Base-by-base conservation (phyloP, 2,329 filamentous ascomycete genomes). In the Gremmenia infestans region DNA sequence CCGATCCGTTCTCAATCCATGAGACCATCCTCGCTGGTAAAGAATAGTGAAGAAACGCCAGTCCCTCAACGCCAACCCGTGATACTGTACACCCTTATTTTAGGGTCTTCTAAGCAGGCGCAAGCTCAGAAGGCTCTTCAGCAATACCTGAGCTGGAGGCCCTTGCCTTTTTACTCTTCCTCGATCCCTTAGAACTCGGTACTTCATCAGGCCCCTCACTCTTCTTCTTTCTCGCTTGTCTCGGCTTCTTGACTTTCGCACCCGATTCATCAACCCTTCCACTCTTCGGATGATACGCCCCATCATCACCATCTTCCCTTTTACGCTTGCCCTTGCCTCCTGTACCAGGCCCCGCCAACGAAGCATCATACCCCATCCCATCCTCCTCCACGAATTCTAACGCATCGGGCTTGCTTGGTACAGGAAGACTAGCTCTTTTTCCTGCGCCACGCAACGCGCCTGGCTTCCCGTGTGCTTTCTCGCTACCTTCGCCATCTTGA, bases 271-370 rank as follows among this genome's bases (percentile, higher is more conserved):
- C 59, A 36, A 61, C 52, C 8, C 60, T 54, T 3, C 81, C 81
- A 2, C 78, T 78, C 61, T 83, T 82, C 2, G 82, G 81, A 56
- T 81, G 75, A 66, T 85, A 85, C 4, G 81, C 81, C 23, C 60
- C 60, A 0, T 72, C 70, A 59, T 86, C 82, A 7, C 85, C 82
- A 36, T 83, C 81, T 28, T 70, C 68, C 9, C 69, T 61, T 59
- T 68, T 69, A 14, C 78, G 68, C 71, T 80, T 80, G 39, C 57
- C 75, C 8, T 56, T 62, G 36, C 63, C 65, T 2, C 39, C 55
- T 6, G 57, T 42, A 12, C 56, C 54, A 2, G 55, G 53, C 5
- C 63, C 65, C 14, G 61, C 60, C 1, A 69, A 50, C 5, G 60
- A 63, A 25, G 62, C 62, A 51, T 70, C 68, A 48, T 71, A 70